phyloP scores from a whole-genome alignment of 192 early-diverging fungal species.

The Podila verticillata region DNA sequence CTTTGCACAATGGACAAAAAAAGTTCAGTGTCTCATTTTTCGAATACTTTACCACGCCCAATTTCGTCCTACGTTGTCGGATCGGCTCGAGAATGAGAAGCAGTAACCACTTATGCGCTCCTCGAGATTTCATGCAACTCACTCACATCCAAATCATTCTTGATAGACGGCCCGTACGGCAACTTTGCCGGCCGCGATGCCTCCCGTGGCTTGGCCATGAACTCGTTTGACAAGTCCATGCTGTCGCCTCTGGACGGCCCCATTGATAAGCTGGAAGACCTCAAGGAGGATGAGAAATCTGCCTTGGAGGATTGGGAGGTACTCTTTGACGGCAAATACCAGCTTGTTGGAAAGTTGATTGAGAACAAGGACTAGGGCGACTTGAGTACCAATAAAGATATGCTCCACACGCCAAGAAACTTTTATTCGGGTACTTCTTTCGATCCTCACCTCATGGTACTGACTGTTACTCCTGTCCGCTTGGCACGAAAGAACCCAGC shows the following conservation, averaged over 20 bases:
- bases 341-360: constrained; percentile 73
- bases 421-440: too few relatives aligned
- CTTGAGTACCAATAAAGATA: too few relatives aligned
- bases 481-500: constrained; percentile 59
- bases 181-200: constrained; percentile 98
- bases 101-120: too few relatives aligned
- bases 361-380: constrained; percentile 52
- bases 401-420: too few relatives aligned
- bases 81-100: too few relatives aligned
- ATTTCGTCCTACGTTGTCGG: too few relatives aligned
- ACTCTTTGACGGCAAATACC: constrained; percentile 85
- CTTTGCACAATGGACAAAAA: too few relatives aligned
- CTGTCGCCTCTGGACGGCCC: constrained; percentile 73
- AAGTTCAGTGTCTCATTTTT: too few relatives aligned
- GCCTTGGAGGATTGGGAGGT: constrained; percentile 81
- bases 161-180: constrained; percentile 86
- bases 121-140: not conserved
- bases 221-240: constrained; percentile 84
- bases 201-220: constrained; percentile 89
- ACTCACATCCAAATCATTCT: not conserved
- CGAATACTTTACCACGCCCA: too few relatives aligned
- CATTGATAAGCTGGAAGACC: constrained; percentile 84
- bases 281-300: constrained; percentile 77
- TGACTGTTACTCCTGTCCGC: not conserved
- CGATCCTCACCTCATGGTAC: too few relatives aligned